Evolutionary conservation across 352 stramenopile species (phyloP).

Genomic region (Pythium apleroticum): DNA sequence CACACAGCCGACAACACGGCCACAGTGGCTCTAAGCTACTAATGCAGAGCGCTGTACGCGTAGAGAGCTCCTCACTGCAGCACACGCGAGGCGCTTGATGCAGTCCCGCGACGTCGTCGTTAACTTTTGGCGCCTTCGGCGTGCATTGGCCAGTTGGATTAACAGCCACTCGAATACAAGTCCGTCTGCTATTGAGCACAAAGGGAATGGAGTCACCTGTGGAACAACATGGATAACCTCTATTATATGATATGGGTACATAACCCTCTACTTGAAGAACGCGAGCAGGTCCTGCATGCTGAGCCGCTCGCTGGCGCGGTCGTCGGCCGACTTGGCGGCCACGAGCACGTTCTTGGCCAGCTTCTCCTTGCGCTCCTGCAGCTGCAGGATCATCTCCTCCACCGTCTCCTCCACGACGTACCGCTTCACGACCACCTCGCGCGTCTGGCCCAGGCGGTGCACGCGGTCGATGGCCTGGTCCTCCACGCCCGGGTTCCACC

Average conservation of each 20-base stretch:
- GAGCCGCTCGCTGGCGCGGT: constrained; percentile 45
- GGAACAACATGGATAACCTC: not conserved
- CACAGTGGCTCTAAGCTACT: not conserved
- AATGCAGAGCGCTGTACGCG: not conserved
- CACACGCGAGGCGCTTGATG: not conserved
- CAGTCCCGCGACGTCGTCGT: not conserved
- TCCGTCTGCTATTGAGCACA: not conserved
- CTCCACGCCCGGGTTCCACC: constrained; percentile 94
- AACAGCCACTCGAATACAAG: constrained; percentile 12
- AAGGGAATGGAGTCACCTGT: not conserved
- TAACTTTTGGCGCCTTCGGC: not conserved
- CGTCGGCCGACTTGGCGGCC: constrained; percentile 38
- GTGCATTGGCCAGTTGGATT: not conserved
- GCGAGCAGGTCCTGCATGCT: constrained; percentile 68
- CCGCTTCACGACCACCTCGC: constrained; percentile 86
- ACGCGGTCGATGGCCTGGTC: constrained; percentile 94
- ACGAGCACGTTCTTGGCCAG: constrained; percentile 87
- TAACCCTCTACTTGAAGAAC: constrained; percentile 48
- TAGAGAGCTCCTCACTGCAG: not conserved
- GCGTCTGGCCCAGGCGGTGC: constrained; percentile 85
- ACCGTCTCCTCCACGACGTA: constrained; percentile 89
- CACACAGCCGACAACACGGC: not conserved
- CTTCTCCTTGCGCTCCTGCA: constrained; percentile 89
- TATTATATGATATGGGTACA: constrained; percentile 24
- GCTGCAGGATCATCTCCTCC: constrained; percentile 90